Conservation (phyloP, 148 eudicot species). For the Cornus controversa region DNA sequence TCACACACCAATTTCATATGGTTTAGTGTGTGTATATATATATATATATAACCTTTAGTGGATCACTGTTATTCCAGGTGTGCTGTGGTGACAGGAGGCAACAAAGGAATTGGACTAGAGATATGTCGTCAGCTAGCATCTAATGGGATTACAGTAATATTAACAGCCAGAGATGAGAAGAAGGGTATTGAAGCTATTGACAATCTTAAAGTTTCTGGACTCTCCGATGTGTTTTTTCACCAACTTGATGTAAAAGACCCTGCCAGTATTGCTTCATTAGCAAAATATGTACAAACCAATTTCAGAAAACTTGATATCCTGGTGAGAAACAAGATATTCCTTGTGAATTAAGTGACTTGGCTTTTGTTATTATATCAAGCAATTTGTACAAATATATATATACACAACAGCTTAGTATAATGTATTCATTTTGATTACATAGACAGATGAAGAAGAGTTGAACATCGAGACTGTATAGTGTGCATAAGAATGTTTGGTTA, state of each 20-base stretch:
- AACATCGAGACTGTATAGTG: no score
- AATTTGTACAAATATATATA: no score
- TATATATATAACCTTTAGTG: not conserved
- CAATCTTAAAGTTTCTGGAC: slow-evolving; percentile 14
- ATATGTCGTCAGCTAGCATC: slow-evolving; percentile 19
- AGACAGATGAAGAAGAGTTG: no score
- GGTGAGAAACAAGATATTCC: slow-evolving; percentile 7
- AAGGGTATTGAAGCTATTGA: slow-evolving; percentile 17
- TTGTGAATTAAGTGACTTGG: not conserved
- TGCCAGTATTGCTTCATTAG: slow-evolving; percentile 14
- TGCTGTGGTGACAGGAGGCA: slow-evolving; percentile 28
- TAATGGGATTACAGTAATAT: slow-evolving; percentile 14
- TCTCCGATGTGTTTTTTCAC: slow-evolving; percentile 16
- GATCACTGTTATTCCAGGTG: not conserved
- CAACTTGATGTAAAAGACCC: slow-evolving; percentile 24
- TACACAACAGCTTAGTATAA: no score
- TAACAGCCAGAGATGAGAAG: slow-evolving; percentile 28
- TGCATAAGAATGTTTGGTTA: no score
- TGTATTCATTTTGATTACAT: no score
- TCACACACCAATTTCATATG: no score
- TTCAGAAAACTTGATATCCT: slow-evolving; percentile 27
- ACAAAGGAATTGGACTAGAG: slow-evolving; percentile 27
- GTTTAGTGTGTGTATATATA: no score
- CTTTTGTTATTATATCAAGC: not conserved
- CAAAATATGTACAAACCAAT: slow-evolving; percentile 12